These are phyloP conservation scores for Ceratocystiopsis brevicomis DNA, from an alignment of 2,329 filamentous ascomycete species.

Conservation along the genomic window DNA sequence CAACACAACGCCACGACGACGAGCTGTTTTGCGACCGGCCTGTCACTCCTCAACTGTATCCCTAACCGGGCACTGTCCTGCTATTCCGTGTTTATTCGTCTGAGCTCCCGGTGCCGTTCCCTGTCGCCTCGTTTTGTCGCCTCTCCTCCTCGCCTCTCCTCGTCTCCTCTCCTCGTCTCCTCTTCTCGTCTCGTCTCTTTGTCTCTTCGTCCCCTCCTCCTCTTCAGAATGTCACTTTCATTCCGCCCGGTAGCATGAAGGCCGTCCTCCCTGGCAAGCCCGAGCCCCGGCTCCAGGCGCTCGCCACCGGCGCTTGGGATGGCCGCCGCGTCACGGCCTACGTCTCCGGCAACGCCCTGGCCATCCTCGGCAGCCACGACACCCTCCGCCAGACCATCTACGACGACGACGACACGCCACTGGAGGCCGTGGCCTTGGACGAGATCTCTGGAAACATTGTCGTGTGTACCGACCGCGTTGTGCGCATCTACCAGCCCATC, in stretches of 20 bases:
- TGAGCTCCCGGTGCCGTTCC: too few species aligned
- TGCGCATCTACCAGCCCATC: conserved; percentile 65
- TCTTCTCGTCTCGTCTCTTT: too few species aligned
- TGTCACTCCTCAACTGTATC: too few species aligned
- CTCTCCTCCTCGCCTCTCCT: too few species aligned
- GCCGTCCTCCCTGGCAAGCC: conserved; percentile 29
- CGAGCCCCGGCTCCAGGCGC: conserved; percentile 26
- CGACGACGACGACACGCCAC: conserved; percentile 47
- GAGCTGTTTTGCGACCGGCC: too few species aligned
- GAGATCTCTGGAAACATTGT: conserved; percentile 73
- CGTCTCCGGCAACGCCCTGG: conserved; percentile 72
- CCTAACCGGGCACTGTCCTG: too few species aligned
- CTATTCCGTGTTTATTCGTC: too few species aligned
- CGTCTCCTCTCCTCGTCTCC: too few species aligned
- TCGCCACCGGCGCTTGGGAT: conserved; percentile 28
- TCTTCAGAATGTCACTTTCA: conserved; percentile 7
- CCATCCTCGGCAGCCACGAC: conserved; percentile 58
- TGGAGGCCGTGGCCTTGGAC: conserved; percentile 67
- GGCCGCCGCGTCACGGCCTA: conserved; percentile 41
- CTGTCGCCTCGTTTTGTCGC: too few species aligned
- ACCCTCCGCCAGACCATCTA: conserved; percentile 79
- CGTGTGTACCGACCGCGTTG: conserved; percentile 42
- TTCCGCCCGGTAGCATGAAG: conserved; percentile 20
- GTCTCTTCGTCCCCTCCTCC: background rate
- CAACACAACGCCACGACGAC: too few species aligned